A percentile compares a stretch with the other conserved stretches of the same genome.
Conservation (phyloP, 352 stramenopile genomes). For the Aphanomyces invadans region DNA sequence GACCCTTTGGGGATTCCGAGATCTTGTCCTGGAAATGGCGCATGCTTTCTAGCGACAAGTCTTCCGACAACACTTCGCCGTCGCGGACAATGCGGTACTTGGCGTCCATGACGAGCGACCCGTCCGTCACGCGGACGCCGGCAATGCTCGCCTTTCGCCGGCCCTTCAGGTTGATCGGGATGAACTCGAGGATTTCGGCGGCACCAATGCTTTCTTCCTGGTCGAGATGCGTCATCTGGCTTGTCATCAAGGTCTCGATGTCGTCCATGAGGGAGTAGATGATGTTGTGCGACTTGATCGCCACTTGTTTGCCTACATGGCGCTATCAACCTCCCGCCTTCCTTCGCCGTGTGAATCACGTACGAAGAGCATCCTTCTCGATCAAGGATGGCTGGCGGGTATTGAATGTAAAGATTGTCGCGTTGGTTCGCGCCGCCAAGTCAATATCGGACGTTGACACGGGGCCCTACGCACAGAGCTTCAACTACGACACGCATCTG, state of each 20-base stretch:
- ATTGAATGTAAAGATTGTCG: slow-evolving; percentile 87
- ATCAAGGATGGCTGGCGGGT: slow-evolving; percentile 63
- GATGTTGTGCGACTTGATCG: slow-evolving; percentile 64
- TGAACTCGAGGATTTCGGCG: slow-evolving; percentile 76
- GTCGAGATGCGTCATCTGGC: slow-evolving; percentile 55
- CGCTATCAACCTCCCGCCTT: background rate
- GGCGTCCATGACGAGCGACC: slow-evolving; percentile 82
- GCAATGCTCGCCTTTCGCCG: slow-evolving; percentile 91
- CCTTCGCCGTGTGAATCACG: background rate
- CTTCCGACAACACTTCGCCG: slow-evolving; percentile 85
- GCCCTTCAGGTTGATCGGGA: slow-evolving; percentile 72
- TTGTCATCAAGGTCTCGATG: slow-evolving; percentile 67
- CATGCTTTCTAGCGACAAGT: slow-evolving; percentile 79
- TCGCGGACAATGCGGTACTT: slow-evolving; percentile 85
- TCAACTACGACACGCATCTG: too few species aligned
- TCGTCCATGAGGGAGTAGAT: slow-evolving; percentile 87
- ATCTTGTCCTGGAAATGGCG: slow-evolving; percentile 90
- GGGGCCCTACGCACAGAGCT: slow-evolving; percentile 30
- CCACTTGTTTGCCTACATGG: slow-evolving; percentile 58
- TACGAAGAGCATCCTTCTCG: slow-evolving; percentile 51
- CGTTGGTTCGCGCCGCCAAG: slow-evolving; percentile 70
- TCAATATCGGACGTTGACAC: slow-evolving; percentile 79
- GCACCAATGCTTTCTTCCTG: slow-evolving; percentile 58
- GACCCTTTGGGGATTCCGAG: slow-evolving; percentile 85
- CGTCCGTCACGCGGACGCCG: slow-evolving; percentile 93